Evolutionary conservation across 2,329 filamentous ascomycete species (phyloP).

Genomic region (Orbilia ellipsospora): DNA sequence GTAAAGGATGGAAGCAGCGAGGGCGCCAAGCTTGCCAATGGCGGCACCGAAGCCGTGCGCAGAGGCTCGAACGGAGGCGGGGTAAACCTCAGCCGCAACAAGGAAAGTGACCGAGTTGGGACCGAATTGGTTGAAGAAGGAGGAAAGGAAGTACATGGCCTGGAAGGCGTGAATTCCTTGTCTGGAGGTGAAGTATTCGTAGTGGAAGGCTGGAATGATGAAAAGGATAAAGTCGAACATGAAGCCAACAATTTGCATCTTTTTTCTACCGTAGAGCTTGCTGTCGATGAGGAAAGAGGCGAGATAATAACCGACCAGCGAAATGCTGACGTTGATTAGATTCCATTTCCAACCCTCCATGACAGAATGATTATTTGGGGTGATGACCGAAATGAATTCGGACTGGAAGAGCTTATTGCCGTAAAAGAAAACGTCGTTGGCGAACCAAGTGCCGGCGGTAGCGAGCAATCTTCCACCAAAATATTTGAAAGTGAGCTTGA

Average conservation of each 20-base stretch:
- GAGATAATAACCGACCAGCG: constrained; percentile 86
- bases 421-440: constrained; percentile 99
- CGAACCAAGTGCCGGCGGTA: constrained; percentile 90
- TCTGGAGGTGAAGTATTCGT: constrained; percentile 79
- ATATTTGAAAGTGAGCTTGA: constrained; percentile 80
- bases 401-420: constrained; percentile 98
- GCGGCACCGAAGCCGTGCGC: constrained; percentile 96
- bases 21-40: constrained; percentile 85
- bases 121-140: constrained; percentile 99
- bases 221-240: constrained; percentile 93
- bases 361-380: constrained; percentile 74
- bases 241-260: constrained; percentile 96
- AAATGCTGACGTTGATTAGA: constrained; percentile 87
- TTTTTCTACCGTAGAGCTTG: constrained; percentile 95
- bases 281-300: constrained; percentile 89
- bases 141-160: constrained; percentile 97
- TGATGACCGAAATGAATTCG: constrained; percentile 87
- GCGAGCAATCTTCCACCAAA: constrained; percentile 88
- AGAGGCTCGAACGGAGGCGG: constrained; percentile 89
- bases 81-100: constrained; percentile 95
- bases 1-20: constrained; percentile 88
- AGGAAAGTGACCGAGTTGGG: constrained; percentile 97
- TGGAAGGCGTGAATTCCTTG: constrained; percentile 87
- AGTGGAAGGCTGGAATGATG: constrained; percentile 88
- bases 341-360: constrained; percentile 94